Evolutionary conservation across 352 stramenopile species (phyloP).

Genomic region (Globisporangium apiculatum): DNA sequence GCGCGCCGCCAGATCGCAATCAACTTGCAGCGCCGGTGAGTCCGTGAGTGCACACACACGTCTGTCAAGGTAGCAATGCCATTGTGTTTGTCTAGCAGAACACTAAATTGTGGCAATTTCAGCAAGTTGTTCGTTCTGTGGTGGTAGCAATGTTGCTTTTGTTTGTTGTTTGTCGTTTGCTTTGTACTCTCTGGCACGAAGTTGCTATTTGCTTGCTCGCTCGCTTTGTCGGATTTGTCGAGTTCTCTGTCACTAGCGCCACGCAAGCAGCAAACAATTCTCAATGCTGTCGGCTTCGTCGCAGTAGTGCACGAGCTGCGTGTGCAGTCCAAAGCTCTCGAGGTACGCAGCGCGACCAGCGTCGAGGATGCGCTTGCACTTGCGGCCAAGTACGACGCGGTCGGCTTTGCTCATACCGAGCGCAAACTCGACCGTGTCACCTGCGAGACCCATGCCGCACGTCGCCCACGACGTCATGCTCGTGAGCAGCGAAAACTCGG

Average conservation of each 20-base stretch:
- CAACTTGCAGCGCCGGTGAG: conserved; percentile 21
- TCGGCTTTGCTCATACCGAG: conserved; percentile 72
- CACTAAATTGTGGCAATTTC: too few species aligned
- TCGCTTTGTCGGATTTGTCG: neutral
- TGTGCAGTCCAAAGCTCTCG: conserved; percentile 35
- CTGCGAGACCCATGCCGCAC: conserved; percentile 59
- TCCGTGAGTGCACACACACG: too few species aligned
- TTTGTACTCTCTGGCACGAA: too few species aligned
- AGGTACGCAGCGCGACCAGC: conserved; percentile 60
- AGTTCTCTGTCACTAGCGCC: conserved; percentile 14
- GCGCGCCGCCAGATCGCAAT: conserved; percentile 59
- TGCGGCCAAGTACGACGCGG: conserved; percentile 47
- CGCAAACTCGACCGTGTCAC: conserved; percentile 54
- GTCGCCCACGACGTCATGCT: conserved; percentile 79
- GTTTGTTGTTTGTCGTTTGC: too few species aligned
- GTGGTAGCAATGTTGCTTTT: too few species aligned
- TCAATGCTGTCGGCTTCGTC: conserved; percentile 65
- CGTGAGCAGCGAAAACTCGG: conserved; percentile 56
- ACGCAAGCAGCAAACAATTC: conserved; percentile 75
- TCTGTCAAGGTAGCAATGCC: too few species aligned
- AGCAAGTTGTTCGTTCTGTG: too few species aligned
- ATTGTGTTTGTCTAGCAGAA: too few species aligned
- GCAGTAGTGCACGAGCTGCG: conserved; percentile 76
- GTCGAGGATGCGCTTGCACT: conserved; percentile 78
- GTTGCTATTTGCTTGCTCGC: neutral